Base-by-base conservation (phyloP, 129 eudicot genomes). In the Deinandra increscens region DNA sequence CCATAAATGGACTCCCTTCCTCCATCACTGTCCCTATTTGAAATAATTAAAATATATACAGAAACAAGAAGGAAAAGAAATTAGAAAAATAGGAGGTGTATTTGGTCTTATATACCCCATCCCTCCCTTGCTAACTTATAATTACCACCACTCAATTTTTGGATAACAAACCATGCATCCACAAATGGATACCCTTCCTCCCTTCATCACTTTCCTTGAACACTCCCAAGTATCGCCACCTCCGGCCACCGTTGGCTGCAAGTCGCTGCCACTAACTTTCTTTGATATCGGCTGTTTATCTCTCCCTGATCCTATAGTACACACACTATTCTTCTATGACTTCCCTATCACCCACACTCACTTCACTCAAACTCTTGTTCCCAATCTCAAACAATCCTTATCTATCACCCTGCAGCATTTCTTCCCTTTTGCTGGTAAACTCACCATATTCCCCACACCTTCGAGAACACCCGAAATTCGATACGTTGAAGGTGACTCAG, bases 201-300 rank as follows among this genome's bases (percentile, higher is more conserved):
- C 60, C 34, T 9, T 53, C 2, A 53, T 1, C 2, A 53, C 2
- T 20, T 7, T 23, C 11, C 62, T 55, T 26, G 62, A 55, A 10
- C 17, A 55, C 2, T 22, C 37, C 36, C 15, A 23, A 23, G 62
- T 55, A 12, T 22, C 37, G 3, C 38, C 62, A 55, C 62, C 62
- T 22, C 62, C 37, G 37, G 37, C 3, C 62, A 55, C 37, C 37
- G 3, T 22, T 0, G 34, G 36, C 61, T 1, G n/a, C 61, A 10
- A 11, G 37, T 23, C 62, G 62, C 17, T 55, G 62, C 62, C 62
- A n/a, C 37, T 55, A 55, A 55, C 62, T 10, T 55, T 55, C 37
- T 55, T 11, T 7, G 61, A 55, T 37, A 23, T 55, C 2, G 0
- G 10, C 0, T 55, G 62, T 17, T 23, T 55, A 55, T 11, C 9